Evolutionary conservation across 108 stramenopile species (phyloP), one percentile per base, ranked within the genome.

Genomic region (Nitzschia sp.): DNA sequence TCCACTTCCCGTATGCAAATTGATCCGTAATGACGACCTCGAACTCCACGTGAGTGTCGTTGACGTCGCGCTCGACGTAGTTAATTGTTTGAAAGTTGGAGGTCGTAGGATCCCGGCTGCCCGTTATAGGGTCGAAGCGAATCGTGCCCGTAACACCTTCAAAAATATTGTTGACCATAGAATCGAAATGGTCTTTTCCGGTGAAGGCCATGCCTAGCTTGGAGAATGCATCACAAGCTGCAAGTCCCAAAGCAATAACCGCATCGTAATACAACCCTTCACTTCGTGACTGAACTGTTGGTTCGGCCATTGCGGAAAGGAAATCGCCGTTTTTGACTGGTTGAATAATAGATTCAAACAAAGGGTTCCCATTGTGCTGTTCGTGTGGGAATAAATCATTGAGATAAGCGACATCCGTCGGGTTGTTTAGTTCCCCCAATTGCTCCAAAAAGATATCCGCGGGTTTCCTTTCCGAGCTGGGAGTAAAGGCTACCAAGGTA

Each of bases 61-160:
- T n/a, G 8, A 54, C 9, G 23, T 49, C 56, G 49, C 46, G 29
- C 15, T 47, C 65, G 11, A 28, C 42, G 36, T 27, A 36, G 24
- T 11, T 34, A 26, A 32, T 29, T 61, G 17, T 79, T 28, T 48
- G 15, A 2, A 54, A 72, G 54, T 87, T 87, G 17, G 59, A 35
- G 13, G 84, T 36, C 13, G 25, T 30, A 1, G 83, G 70, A 34
- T 59, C 38, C 25, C 83, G 45, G 2, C 78, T 70, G 29, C 83
- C 83, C 23, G 81, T 87, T 17, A 9, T 29, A 9, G 59, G 36
- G 69, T 80, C 68, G 21, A 82, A 55, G 35, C 47, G 35, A 8
- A 83, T 70, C 21, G 21, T 25, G 0, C 86, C 86, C 42, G 58
- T 62, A 19, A 67, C 38, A n/a, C 83, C 83, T 24, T 45, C 38